Evolutionary conservation across 2,329 filamentous ascomycete genomes (phyloP), one percentile per base, ranked within the genome.

Genomic region (Trichophaea hybrida): DNA sequence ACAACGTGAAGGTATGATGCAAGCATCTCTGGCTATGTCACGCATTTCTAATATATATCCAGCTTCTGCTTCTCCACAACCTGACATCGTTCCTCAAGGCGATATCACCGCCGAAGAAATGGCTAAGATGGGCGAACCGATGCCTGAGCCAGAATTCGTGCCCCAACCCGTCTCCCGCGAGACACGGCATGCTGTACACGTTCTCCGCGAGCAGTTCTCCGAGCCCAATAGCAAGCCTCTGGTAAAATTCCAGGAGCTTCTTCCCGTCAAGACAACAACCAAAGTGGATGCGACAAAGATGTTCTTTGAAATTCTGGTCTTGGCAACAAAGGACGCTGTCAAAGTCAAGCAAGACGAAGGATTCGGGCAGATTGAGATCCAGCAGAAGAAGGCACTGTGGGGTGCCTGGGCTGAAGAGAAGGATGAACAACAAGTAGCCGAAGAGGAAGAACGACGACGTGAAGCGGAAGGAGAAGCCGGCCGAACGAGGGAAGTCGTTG

Each of bases 301-400:
- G 89, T 98, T 98, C 76, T 98, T 98, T 69, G 93, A 98, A 74
- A 85, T 93, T 58, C 78, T 98, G 31, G 93, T 98, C 2, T 78
- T 98, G 51, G 93, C 91, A 4, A 98, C 93, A 46, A 98, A 98
- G 75, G 93, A 98, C 71, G 93, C 93, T 33, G 86, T 98, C 74
- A 95, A 95, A 74, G 88, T 97, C 32, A 91, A 97, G 71, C 93
- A 98, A 73, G 80, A 80, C 53, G 76, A 83, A 63, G 80, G 79
- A 12, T 79, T 97, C 32, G 61, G 63, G 5, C 55, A 65, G 40
- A 88, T 98, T 69, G 79, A 84, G 60, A 86, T 98, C 60, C 79
- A 88, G 66, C 89, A 86, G 61, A 98, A 98, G 80, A 81, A 88
- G 68, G 91, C 88, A n/a, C 82, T 98, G 1, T 98, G 93, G 91